Base-by-base conservation (phyloP, 2,329 filamentous ascomycete species). In the Ophiocordyceps australis region DNA sequence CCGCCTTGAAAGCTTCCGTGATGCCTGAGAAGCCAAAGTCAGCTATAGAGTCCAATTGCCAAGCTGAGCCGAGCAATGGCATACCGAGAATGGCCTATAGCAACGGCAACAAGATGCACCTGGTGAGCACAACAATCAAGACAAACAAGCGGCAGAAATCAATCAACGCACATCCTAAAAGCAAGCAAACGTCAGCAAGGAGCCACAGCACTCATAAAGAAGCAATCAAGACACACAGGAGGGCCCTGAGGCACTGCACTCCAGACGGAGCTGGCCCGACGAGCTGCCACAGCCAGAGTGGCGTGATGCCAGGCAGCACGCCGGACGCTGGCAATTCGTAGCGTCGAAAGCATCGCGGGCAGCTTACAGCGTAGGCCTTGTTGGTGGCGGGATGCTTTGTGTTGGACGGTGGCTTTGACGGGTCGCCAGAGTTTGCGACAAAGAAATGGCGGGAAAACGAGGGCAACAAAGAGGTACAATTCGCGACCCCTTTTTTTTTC, bases 1-100 rank as follows among this genome's bases (percentile, higher is more conserved):
- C 89, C 55, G 85, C 85, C 69, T 95, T 98, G 78, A 89, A 98
- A 33, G 89, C 89, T 62, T 98, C 89, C 35, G 89, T 95, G 59
- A 98, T 83, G 52, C 80, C 77, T 75, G 38, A 14, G 27, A 27
- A 25, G 15, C 10, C 7, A 10, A 7, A 30, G 34, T 45, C 42
- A 47, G 41, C 22, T n/a, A n/a, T n/a, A n/a, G n/a, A n/a, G n/a
- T n/a, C n/a, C n/a, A n/a, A n/a, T n/a, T n/a, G n/a, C n/a, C n/a
- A n/a, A n/a, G n/a, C n/a, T n/a, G n/a, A n/a, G n/a, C n/a, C n/a
- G n/a, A n/a, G n/a, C 7, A 7, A 12, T 7, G 10, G 51, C 64
- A 42, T 65, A 78, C 74, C 77, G 31, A 83, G 65, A 59, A 82
- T 85, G 46, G 78, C 78, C 75, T 80, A 26, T 15, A 8, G 13